phyloP scores from a whole-genome alignment of 495 filamentous ascomycete species.

The Neurospora sp. region DNA sequence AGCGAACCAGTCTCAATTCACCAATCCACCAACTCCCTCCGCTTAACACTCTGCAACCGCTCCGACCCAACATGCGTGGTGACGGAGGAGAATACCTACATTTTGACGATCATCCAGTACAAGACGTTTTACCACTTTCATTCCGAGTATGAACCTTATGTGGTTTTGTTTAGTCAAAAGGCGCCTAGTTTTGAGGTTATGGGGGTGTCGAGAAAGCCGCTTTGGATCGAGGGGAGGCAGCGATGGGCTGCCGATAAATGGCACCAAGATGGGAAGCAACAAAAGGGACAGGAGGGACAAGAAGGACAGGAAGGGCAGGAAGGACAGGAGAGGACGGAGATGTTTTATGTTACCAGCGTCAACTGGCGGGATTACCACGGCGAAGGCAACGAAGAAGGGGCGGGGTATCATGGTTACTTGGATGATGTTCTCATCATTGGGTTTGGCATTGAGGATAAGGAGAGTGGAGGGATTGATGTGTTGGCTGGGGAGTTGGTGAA shows the following conservation, averaged over 20 bases:
- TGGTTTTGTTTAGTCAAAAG: conserved; percentile 34
- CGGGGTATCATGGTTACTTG: conserved; percentile 38
- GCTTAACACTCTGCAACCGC: conserved; percentile 40
- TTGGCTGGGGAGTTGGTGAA: conserved; percentile 34
- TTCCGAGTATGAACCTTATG: conserved; percentile 44
- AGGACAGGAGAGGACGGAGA: conserved; percentile 27
- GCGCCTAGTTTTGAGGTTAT: conserved; percentile 37
- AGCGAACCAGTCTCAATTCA: conserved; percentile 35
- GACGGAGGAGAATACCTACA: conserved; percentile 35
- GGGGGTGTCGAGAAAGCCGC: conserved; percentile 37
- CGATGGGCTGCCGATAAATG: not conserved
- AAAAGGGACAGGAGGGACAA: not conserved
- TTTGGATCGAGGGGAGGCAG: conserved; percentile 41
- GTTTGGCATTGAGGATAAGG: conserved; percentile 41
- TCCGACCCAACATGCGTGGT: conserved; percentile 32
- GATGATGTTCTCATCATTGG: conserved; percentile 41
- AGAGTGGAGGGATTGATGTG: conserved; percentile 36
- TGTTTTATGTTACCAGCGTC: conserved; percentile 44
- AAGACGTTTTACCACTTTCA: conserved; percentile 37
- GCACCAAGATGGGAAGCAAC: too few relatives aligned
- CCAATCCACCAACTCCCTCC: conserved; percentile 47
- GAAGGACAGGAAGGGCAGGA: not conserved
- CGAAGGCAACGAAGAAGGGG: conserved; percentile 3
- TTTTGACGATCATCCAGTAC: conserved; percentile 42
- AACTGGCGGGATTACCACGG: conserved; percentile 32